Evolutionary conservation across 495 filamentous ascomycete genomes (phyloP).

Genomic region (Xylaria curta): DNA sequence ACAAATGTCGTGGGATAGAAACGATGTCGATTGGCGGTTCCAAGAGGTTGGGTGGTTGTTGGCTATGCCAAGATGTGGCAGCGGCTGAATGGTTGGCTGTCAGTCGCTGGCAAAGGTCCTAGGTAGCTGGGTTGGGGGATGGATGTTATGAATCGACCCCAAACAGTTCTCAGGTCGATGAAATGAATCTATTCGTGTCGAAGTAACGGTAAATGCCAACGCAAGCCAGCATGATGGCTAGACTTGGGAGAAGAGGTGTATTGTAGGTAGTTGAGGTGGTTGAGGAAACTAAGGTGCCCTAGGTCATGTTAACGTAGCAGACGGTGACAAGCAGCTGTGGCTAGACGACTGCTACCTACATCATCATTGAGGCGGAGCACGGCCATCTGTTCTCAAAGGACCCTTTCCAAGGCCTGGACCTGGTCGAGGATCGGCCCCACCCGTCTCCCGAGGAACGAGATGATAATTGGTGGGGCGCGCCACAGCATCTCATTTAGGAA

Average conservation of each 20-base stretch:
- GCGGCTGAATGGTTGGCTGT: constrained; percentile 25
- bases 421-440: constrained; percentile 3
- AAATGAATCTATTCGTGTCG: constrained; percentile 7
- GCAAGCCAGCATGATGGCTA: constrained; percentile 7
- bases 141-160: background rate
- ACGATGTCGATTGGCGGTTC: background rate
- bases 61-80: constrained; percentile 19
- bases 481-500: background rate
- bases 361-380: constrained; percentile 18
- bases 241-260: background rate
- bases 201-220: background rate
- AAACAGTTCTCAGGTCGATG: background rate
- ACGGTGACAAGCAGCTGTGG: background rate
- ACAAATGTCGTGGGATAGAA: constrained; percentile 16
- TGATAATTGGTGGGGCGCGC: constrained; percentile 16
- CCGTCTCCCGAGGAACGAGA: constrained; percentile 20
- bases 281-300: no score
- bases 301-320: background rate
- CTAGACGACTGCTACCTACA: background rate
- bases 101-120: background rate
- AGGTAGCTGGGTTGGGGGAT: background rate
- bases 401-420: background rate
- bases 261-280: background rate
- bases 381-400: constrained; percentile 5
- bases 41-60: background rate